Percentiles rank a stretch among this genome's conserved stretches.
phyloP scores from a whole-genome alignment of 2,329 filamentous ascomycete species.

The Metarhizium anisopliae region DNA sequence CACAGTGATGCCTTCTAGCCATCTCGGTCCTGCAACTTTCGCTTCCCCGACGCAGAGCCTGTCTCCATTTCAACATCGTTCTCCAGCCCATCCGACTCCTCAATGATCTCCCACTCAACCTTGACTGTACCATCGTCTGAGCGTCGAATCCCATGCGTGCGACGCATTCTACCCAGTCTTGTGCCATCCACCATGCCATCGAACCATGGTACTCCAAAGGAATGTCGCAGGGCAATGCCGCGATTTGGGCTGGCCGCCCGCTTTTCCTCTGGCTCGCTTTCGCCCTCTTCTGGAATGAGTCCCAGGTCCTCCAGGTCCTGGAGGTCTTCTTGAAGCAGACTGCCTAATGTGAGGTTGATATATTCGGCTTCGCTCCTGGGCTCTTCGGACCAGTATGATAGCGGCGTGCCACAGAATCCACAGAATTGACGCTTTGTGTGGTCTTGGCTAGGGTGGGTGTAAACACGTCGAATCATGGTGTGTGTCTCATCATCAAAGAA shows the following conservation, averaged over 20 bases:
- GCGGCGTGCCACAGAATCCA: slow-evolving; percentile 80
- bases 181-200: slow-evolving; percentile 73
- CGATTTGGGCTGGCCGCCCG: slow-evolving; percentile 8
- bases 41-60: slow-evolving; percentile 33
- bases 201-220: slow-evolving; percentile 77
- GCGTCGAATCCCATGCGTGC: slow-evolving; percentile 42
- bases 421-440: slow-evolving; percentile 71
- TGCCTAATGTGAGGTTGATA: slow-evolving; percentile 76
- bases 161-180: slow-evolving; percentile 57
- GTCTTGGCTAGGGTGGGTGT: slow-evolving; percentile 49
- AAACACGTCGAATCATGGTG: slow-evolving; percentile 55
- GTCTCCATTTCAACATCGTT: slow-evolving; percentile 27
- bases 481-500: slow-evolving; percentile 72
- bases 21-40: slow-evolving; percentile 40
- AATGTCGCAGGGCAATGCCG: slow-evolving; percentile 34
- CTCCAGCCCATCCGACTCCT: slow-evolving; percentile 47
- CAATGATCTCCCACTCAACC: slow-evolving; percentile 77
- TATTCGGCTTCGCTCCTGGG: slow-evolving; percentile 63
- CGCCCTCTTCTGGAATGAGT: slow-evolving; percentile 47
- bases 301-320: slow-evolving; percentile 65
- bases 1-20: slow-evolving; percentile 9
- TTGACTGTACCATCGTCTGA: slow-evolving; percentile 55
- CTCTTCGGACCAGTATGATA: slow-evolving; percentile 75
- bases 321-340: slow-evolving; percentile 62
- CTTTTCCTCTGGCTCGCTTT: slow-evolving; percentile 18